These are phyloP conservation scores for Eutrema salsugineum DNA, from an alignment of 441 rosid genomes.

Conservation along the genomic window DNA sequence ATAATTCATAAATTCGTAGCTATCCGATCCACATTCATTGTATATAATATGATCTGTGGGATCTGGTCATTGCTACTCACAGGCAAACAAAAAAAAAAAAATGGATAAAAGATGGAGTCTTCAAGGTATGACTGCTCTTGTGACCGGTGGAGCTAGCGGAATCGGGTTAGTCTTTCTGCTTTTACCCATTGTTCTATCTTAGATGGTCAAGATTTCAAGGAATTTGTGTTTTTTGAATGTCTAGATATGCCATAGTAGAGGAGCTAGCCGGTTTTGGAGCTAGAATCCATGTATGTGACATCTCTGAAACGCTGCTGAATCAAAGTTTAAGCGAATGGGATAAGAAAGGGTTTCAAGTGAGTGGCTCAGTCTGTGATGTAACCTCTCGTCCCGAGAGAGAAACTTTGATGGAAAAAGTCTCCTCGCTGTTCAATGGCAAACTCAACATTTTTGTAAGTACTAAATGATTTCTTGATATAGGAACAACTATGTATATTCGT, in stretches of 20 bases:
- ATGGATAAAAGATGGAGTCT: conserved; percentile 20
- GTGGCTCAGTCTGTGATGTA: too few relatives aligned
- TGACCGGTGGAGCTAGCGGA: conserved; percentile 77
- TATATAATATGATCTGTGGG: background rate
- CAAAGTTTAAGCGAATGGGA: too few relatives aligned
- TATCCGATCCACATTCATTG: background rate
- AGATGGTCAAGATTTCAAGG: too few relatives aligned
- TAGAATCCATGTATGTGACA: too few relatives aligned
- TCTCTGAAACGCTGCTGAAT: too few relatives aligned
- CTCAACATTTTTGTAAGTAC: conserved; percentile 42
- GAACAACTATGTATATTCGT: background rate
- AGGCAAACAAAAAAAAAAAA: background rate
- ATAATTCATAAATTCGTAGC: background rate
- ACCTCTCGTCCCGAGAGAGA: too few relatives aligned
- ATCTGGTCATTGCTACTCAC: background rate
- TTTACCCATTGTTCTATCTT: too few relatives aligned
- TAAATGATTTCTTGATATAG: background rate
- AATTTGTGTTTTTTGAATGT: too few relatives aligned
- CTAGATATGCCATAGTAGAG: too few relatives aligned
- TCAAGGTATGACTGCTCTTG: conserved; percentile 64
- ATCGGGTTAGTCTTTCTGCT: conserved; percentile 63
- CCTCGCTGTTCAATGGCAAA: conserved; percentile 37
- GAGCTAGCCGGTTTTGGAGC: conserved; percentile 35
- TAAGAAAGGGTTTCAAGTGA: too few relatives aligned
- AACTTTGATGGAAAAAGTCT: conserved; percentile 25